A percentile compares a stretch with the other conserved stretches of the same genome.
These are phyloP conservation scores for Hortaea werneckii DNA, from an alignment of 2,329 filamentous ascomycete species.

Conservation along the genomic window DNA sequence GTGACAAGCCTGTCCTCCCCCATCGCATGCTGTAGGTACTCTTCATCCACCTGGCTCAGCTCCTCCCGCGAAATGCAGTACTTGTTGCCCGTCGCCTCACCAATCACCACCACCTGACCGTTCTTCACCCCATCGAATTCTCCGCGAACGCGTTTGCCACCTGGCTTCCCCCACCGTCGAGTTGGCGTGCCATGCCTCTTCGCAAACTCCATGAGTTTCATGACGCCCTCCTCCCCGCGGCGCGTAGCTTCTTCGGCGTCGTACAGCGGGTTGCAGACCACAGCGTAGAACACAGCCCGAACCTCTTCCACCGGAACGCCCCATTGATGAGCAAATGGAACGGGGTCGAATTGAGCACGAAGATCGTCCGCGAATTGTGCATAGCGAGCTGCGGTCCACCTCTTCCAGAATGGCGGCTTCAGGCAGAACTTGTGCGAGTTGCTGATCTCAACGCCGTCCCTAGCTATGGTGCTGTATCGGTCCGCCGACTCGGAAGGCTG, in stretches of 20 bases:
- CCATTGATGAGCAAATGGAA: conserved; percentile 6
- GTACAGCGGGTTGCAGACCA: conserved; percentile 10
- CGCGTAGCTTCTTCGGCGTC: conserved; percentile 8
- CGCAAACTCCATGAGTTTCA: conserved; percentile 1
- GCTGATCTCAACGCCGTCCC: conserved; percentile 1
- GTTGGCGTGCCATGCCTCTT: conserved; percentile 1
- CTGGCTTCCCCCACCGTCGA: conserved; percentile 2
- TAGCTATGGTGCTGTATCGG: background rate
- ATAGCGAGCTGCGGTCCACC: conserved; percentile 11
- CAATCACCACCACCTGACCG: conserved; percentile 2
- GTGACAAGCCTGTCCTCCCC: background rate
- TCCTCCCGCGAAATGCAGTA: background rate
- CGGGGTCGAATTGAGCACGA: conserved; percentile 9
- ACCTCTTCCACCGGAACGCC: conserved; percentile 14
- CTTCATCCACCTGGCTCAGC: conserved; percentile 3
- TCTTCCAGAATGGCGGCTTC: conserved; percentile 14
- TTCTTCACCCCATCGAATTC: conserved; percentile 7
- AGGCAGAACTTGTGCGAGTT: conserved; percentile 12
- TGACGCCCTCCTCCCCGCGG: conserved; percentile 10
- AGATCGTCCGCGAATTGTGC: conserved; percentile 7
- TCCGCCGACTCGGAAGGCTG: background rate
- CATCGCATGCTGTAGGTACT: background rate
- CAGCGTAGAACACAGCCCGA: conserved; percentile 7
- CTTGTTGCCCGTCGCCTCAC: conserved; percentile 1
- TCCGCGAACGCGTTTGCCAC: background rate